Evolutionary conservation across 768 basidiomycete genomes (phyloP), one percentile per base, ranked within the genome.

Genomic region (Naematelia encephala): DNA sequence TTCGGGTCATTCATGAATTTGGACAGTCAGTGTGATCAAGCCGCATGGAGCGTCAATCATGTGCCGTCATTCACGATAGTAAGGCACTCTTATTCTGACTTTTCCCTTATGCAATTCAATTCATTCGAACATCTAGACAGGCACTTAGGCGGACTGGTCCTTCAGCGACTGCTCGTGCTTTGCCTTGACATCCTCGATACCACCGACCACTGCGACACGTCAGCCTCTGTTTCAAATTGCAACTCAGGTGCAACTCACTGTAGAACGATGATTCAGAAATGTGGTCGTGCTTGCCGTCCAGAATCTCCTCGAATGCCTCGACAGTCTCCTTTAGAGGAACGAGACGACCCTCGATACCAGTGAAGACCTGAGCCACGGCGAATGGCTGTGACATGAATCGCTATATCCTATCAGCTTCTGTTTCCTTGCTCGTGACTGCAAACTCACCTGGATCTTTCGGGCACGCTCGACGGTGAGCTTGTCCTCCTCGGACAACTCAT

Each of bases 361-460:
- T 98, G 86, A 98, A 97, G 80, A 96, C 92, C 82, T 97, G 91
- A 58, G 93, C 96, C 78, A 97, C 94, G 78, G 90, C 89, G 91
- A 99, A 99, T 64, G 96, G 96, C 82, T 99, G 93, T 69, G 92
- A 97, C 96, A 99, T 98, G 90, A 98, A 97, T 83, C 91, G 89
- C 34, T 39, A 16, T 8, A 16, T 39, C 8, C 34, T 8, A 8
- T 39, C 34, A 39, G 34, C 21, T 16, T 29, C 25, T 1, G 22
- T 25, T n/a, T n/a, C n/a, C n/a, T 22, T 8, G 29, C 28, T 48
- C 23, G 16, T 13, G 16, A 16, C 19, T 5, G 46, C 82, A 84
- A n/a, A n/a, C 34, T 39, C 34, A 39, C 34, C 78, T 80, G 91
- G 75, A 97, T 92, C 83, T 96, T 96, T 79, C 92, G 90, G 64